Evolutionary conservation across 176 grass and related monocot genomes (phyloP).

Genomic region (Bonia amplexicaulis): DNA sequence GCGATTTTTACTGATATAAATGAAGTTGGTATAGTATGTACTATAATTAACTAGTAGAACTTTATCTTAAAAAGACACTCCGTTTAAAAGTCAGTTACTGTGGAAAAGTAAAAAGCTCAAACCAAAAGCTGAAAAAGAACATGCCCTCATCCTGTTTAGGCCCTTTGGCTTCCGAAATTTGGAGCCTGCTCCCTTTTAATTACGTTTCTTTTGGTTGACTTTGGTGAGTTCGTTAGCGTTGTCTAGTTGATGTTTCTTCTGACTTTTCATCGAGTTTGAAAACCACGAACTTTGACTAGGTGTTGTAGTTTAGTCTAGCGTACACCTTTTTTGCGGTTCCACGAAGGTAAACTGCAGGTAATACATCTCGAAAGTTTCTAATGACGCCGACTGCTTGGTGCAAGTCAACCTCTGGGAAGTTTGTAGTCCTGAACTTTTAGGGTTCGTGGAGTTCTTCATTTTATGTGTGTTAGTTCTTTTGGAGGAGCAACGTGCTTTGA

Average conservation of each 20-base stretch:
- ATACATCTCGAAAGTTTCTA: neutral
- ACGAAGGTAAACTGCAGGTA: neutral
- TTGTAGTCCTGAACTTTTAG: too few species aligned
- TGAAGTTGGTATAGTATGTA: too few species aligned
- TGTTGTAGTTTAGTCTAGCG: neutral
- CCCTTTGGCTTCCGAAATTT: neutral
- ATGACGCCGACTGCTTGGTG: neutral
- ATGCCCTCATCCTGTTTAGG: fast-evolving
- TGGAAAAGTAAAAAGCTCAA: too few species aligned
- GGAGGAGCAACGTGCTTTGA: neutral
- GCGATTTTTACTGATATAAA: too few species aligned
- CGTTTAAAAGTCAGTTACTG: too few species aligned
- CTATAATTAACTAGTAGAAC: too few species aligned
- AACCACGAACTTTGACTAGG: neutral
- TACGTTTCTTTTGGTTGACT: neutral
- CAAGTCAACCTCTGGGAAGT: too few species aligned
- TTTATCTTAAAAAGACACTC: too few species aligned
- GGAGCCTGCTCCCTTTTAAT: neutral
- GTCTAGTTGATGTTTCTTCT: neutral
- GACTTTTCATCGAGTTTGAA: neutral
- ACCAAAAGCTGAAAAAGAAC: too few species aligned
- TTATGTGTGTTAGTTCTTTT: neutral
- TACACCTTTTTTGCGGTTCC: neutral
- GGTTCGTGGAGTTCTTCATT: too few species aligned
- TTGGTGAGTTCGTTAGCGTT: neutral